Evolutionary conservation across 805 yeast genomes (phyloP), one percentile per base, ranked within the genome.

Genomic region (Metschnikowia rubicola): DNA sequence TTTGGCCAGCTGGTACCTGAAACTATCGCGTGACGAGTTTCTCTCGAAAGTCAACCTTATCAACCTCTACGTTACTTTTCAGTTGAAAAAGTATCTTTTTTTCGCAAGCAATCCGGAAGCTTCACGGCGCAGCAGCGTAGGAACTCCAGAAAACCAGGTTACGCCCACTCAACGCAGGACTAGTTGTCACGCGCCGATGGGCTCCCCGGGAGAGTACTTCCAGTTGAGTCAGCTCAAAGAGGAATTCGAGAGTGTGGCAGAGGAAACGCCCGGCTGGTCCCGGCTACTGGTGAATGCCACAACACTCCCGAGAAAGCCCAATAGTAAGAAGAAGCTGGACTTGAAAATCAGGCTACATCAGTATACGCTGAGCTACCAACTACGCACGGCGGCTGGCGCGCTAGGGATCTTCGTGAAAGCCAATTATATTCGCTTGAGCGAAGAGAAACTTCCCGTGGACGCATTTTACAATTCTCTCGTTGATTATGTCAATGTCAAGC

Each of bases 341-440:
- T 38, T 58, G 7, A 78, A 74, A 48, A 72, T 83, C 10, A 71
- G 68, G 44, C 61, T 82, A 5, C 77, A 77, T 35, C 81, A 80
- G 54, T 91, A 91, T 62, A 84, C 87, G 0, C 75, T 78, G 50
- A 90, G 88, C 59, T 92, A 97, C 96, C 90, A 85, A 53, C 68
- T 91, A 31, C 71, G 76, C 44, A 74, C 88, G 0, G 88, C 90
- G 0, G 81, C 86, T 1, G 70, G 78, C 28, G 68, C 84, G 1
- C 65, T 86, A 55, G 74, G 81, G 0, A 60, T 80, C 12, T 74
- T 85, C 28, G 78, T 78, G 58, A 65, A 67, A 37, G 84, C 88
- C 1, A 84, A 83, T 52, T 56, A 65, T 8, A 59, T 67, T 30
- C 64, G 72, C 37, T 49, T 47, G 3, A 50, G 52, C 4, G 47